A percentile compares a stretch with the other conserved stretches of the same genome.
phyloP scores from a whole-genome alignment of 106 monocot genomes.

The Vanilla planifolia region DNA sequence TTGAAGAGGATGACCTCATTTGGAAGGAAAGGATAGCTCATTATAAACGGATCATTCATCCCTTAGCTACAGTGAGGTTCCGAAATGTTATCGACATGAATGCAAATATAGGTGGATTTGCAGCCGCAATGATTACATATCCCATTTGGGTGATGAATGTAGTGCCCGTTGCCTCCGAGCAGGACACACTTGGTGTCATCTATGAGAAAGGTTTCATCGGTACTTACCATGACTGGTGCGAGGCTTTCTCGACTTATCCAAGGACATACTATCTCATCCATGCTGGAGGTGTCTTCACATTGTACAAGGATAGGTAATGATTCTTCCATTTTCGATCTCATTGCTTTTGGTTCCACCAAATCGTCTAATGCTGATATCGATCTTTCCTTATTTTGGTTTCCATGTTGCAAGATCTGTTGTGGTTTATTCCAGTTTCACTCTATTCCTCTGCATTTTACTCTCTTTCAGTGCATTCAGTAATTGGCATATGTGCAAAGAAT shows the following conservation, averaged over 20 bases:
- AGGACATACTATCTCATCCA: conserved; percentile 45
- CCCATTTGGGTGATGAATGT: conserved; percentile 49
- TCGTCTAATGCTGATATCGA: no score
- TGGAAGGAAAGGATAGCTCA: conserved; percentile 29
- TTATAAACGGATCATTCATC: conserved; percentile 25
- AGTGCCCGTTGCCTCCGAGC: conserved; percentile 13
- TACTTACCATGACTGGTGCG: conserved; percentile 48
- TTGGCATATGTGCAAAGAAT: no score
- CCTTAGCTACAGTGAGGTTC: conserved; percentile 17
- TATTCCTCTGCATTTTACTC: no score
- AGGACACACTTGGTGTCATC: conserved; percentile 27
- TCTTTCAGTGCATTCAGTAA: no score
- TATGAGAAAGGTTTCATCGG: conserved; percentile 45
- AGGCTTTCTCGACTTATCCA: conserved; percentile 45
- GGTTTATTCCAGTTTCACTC: no score
- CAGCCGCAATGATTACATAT: conserved; percentile 29
- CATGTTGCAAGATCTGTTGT: no score
- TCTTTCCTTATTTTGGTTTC: no score
- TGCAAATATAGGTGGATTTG: conserved; percentile 34
- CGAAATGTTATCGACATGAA: conserved; percentile 46
- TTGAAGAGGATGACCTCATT: conserved; percentile 28
- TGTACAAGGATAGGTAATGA: conserved; percentile 39
- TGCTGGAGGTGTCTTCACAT: conserved; percentile 25
- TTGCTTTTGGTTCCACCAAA: no score
- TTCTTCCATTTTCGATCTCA: not conserved